Conservation (phyloP, 139 green algal species). For the Microglena sp. region DNA sequence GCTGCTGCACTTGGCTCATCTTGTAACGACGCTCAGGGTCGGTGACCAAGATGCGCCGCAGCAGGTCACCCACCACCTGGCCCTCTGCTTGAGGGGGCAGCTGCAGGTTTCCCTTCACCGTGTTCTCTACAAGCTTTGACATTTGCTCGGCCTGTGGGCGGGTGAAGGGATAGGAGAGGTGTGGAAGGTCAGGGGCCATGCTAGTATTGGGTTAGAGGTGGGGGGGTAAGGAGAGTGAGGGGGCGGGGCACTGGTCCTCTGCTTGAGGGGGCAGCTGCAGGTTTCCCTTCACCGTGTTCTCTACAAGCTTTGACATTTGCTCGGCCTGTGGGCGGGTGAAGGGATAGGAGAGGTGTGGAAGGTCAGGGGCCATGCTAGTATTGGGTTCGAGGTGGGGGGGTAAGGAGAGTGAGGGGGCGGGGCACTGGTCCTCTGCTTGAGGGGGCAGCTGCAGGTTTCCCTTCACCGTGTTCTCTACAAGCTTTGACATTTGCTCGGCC, state of each 20-base stretch:
- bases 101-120: conserved; percentile 2
- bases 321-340: too few relatives aligned
- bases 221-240: too few relatives aligned
- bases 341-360: too few relatives aligned
- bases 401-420: too few relatives aligned
- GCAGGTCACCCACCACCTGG: neutral
- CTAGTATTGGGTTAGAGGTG: too few relatives aligned
- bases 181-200: too few relatives aligned
- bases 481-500: conserved; percentile 9
- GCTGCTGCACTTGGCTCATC: too few relatives aligned
- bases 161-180: too few relatives aligned
- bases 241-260: too few relatives aligned
- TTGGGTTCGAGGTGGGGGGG: too few relatives aligned
- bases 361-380: too few relatives aligned
- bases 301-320: conserved; percentile 10
- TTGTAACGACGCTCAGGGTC: neutral
- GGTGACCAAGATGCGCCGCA: neutral
- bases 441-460: conserved; percentile 3
- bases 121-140: conserved; percentile 7
- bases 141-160: neutral
- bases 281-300: conserved; percentile 11
- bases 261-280: conserved; percentile 6
- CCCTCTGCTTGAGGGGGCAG: neutral
- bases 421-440: too few relatives aligned
- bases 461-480: conserved; percentile 14